A percentile compares a stretch with the other conserved stretches of the same genome.
Conservation (phyloP, 345 rosid species). For the Salix arbutifolia region DNA sequence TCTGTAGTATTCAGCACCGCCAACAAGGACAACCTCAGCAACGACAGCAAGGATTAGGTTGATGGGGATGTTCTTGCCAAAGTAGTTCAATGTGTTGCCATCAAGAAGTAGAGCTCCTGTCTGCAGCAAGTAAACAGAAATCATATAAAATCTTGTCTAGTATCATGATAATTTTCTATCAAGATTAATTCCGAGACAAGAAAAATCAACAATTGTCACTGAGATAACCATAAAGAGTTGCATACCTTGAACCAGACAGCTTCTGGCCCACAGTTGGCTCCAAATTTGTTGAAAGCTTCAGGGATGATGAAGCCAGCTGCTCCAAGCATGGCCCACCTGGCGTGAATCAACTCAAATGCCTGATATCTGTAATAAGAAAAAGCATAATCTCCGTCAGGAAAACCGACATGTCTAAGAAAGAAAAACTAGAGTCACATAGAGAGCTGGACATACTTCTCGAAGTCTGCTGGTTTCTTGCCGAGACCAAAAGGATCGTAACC, state of each 20-base stretch:
- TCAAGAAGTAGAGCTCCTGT: conserved; percentile 97
- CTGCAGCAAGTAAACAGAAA: conserved; percentile 35
- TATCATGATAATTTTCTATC: not conserved
- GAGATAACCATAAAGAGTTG: not conserved
- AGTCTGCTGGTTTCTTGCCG: conserved; percentile 88
- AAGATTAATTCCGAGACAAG: not conserved
- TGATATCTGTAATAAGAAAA: conserved; percentile 54
- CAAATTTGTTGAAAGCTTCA: conserved; percentile 91
- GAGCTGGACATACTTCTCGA: conserved; percentile 57
- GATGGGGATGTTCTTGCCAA: conserved; percentile 84
- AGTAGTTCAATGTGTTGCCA: conserved; percentile 93
- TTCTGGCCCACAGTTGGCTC: conserved; percentile 98
- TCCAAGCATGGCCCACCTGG: conserved; percentile 97
- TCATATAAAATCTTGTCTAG: not conserved
- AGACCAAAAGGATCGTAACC: conserved; percentile 98
- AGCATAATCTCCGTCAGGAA: not conserved
- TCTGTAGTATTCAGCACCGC: conserved; percentile 98
- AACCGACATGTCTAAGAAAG: not conserved
- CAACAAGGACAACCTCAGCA: conserved; percentile 84
- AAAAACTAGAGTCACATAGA: not conserved
- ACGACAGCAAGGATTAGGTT: conserved; percentile 69
- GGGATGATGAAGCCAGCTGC: conserved; percentile 95
- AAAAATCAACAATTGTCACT: not conserved
- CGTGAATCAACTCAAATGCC: conserved; percentile 88
- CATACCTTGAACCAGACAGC: conserved; percentile 95